A percentile compares a stretch with the other conserved stretches of the same genome.
These are phyloP conservation scores for Hypoxylon sp. DNA, from an alignment of 2,329 filamentous ascomycete genomes.

Conservation along the genomic window DNA sequence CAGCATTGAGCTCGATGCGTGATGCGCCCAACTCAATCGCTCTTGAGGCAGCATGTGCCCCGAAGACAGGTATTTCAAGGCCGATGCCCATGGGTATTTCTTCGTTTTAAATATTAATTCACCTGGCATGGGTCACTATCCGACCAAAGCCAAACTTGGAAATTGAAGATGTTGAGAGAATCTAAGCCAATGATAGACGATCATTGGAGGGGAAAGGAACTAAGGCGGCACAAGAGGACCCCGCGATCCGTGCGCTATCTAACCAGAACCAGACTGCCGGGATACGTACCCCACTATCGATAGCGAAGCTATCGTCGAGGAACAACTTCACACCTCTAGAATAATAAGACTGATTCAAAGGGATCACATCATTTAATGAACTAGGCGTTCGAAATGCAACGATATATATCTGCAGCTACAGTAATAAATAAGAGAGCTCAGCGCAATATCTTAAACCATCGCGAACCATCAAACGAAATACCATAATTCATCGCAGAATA, in stretches of 20 bases:
- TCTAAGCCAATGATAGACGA: background rate
- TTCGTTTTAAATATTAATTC: background rate
- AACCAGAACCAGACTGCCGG: too few species aligned
- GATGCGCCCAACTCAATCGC: constrained; percentile 62
- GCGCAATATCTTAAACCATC: background rate
- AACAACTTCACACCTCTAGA: too few species aligned
- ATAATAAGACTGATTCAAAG: too few species aligned
- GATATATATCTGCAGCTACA: background rate
- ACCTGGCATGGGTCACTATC: background rate
- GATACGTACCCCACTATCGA: too few species aligned
- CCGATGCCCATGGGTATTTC: constrained; percentile 45
- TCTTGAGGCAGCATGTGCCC: constrained; percentile 57
- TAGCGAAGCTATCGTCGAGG: too few species aligned
- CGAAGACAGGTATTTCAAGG: constrained; percentile 71
- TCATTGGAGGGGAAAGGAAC: background rate
- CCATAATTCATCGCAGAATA: constrained; percentile 7
- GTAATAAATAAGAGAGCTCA: background rate
- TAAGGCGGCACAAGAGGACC: too few species aligned
- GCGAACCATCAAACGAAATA: background rate
- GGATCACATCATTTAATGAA: too few species aligned
- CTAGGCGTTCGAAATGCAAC: background rate
- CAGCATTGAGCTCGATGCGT: constrained; percentile 69
- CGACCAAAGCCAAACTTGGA: background rate
- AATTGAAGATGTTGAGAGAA: background rate
- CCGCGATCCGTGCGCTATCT: too few species aligned